Conservation (phyloP, 164 flowering plant genomes). For the Tinospora cordifolia region DNA sequence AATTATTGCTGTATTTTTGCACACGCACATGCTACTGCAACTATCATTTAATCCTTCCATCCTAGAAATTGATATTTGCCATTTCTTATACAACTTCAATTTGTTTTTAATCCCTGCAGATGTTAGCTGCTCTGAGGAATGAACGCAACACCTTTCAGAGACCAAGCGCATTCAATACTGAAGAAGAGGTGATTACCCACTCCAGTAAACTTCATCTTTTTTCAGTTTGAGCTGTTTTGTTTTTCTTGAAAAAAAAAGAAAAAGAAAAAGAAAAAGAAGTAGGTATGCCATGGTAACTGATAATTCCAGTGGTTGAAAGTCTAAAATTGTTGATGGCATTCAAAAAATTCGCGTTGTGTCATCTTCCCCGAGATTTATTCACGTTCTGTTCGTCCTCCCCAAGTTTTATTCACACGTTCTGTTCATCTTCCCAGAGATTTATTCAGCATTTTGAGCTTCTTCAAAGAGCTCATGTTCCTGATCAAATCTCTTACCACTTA, state of each 20-base stretch:
- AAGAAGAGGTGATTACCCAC: constrained; percentile 61
- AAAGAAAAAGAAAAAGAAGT: too few species aligned
- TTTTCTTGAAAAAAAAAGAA: too few species aligned
- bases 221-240: background rate
- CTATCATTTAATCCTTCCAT: background rate
- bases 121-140: constrained; percentile 89
- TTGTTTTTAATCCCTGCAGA: constrained; percentile 34
- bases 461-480: constrained; percentile 78
- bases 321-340: too few species aligned
- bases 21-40: background rate
- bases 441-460: constrained; percentile 91
- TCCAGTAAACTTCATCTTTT: background rate
- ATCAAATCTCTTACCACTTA: constrained; percentile 47
- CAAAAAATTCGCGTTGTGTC: too few species aligned
- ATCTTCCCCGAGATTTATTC: background rate
- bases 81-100: background rate
- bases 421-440: constrained; percentile 69
- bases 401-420: too few species aligned
- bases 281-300: background rate
- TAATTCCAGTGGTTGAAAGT: too few species aligned
- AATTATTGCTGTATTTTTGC: background rate
- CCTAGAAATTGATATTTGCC: background rate
- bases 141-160: constrained; percentile 36
- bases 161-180: constrained; percentile 57
- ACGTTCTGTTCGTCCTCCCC: background rate